Percentiles rank a stretch among this genome's conserved stretches.
Conservation (phyloP, 768 basidiomycete genomes). For the Boletus subcaerulescens region DNA sequence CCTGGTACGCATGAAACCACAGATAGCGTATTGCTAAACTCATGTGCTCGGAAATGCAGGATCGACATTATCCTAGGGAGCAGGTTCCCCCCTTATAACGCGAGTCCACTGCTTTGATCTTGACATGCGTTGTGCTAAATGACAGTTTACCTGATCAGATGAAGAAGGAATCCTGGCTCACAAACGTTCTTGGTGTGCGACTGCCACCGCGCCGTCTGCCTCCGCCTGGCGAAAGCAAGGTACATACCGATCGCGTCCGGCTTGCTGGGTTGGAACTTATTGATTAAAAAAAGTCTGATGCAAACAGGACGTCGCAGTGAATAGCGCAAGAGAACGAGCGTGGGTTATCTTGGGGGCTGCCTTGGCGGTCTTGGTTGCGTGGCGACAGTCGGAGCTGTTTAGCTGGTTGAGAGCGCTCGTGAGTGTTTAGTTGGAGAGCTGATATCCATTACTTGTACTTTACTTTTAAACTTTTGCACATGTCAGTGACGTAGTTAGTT, state of each 20-base stretch:
- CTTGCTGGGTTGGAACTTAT: background rate
- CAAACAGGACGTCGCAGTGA: constrained; percentile 1
- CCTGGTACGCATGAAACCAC: constrained; percentile 23
- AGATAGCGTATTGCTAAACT: background rate
- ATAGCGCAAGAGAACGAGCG: background rate
- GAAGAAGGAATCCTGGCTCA: constrained; percentile 27
- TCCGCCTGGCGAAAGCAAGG: constrained; percentile 7
- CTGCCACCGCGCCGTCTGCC: constrained; percentile 24
- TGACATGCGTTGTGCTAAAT: background rate
- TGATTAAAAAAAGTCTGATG: constrained; percentile 10
- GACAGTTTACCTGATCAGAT: constrained; percentile 4
- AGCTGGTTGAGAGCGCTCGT: constrained; percentile 4
- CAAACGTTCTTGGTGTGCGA: constrained; percentile 6
- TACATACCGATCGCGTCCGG: background rate
- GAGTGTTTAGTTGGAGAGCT: constrained; percentile 11
- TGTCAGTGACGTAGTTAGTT: background rate
- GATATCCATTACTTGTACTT: background rate
- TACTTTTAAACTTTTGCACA: no score
- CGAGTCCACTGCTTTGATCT: background rate
- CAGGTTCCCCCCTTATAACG: constrained; percentile 30
- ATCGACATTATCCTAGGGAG: constrained; percentile 24
- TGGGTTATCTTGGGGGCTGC: constrained; percentile 8
- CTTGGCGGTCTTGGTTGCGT: constrained; percentile 5
- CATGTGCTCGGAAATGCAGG: constrained; percentile 12
- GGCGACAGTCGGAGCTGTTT: constrained; percentile 1